phyloP scores from a whole-genome alignment of 306 rosid species.

The Clitoria ternatea region DNA sequence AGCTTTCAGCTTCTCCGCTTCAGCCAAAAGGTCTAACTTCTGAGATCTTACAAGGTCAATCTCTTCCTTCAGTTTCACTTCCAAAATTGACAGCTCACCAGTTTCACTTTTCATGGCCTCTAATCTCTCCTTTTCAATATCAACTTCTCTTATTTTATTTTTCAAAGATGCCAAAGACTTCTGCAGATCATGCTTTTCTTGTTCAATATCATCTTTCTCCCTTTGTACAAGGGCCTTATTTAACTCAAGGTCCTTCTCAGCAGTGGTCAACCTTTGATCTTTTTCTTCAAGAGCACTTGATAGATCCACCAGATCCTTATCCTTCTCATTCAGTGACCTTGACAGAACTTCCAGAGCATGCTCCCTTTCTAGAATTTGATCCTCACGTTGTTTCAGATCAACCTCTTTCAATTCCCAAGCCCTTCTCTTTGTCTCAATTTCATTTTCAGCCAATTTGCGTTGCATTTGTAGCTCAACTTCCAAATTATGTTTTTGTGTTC shows the following conservation, averaged over 20 bases:
- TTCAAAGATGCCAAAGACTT: constrained; percentile 55
- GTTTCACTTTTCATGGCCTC: constrained; percentile 75
- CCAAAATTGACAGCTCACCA: constrained; percentile 67
- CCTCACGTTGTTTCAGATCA: constrained; percentile 77
- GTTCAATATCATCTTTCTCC: constrained; percentile 62
- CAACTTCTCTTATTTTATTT: constrained; percentile 53
- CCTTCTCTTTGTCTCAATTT: constrained; percentile 76
- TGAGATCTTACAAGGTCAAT: constrained; percentile 78
- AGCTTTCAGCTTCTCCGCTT: constrained; percentile 62
- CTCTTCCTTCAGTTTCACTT: constrained; percentile 88
- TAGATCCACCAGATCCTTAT: constrained; percentile 65
- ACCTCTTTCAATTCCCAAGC: constrained; percentile 98
- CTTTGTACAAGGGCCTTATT: constrained; percentile 51
- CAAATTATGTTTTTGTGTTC: constrained; percentile 53
- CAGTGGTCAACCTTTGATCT: constrained; percentile 45
- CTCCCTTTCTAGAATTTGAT: constrained; percentile 65
- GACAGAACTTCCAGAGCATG: constrained; percentile 69
- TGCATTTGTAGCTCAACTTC: constrained; percentile 68
- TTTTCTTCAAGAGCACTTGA: constrained; percentile 56
- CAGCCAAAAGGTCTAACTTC: constrained; percentile 67
- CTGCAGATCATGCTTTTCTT: constrained; percentile 62
- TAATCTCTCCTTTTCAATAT: constrained; percentile 55
- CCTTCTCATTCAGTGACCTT: constrained; percentile 57
- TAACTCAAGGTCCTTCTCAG: constrained; percentile 63
- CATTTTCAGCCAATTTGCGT: constrained; percentile 65